phyloP scores from a whole-genome alignment of 1,284 basidiomycete genomes.

The Pseudozyma flocculosa region DNA sequence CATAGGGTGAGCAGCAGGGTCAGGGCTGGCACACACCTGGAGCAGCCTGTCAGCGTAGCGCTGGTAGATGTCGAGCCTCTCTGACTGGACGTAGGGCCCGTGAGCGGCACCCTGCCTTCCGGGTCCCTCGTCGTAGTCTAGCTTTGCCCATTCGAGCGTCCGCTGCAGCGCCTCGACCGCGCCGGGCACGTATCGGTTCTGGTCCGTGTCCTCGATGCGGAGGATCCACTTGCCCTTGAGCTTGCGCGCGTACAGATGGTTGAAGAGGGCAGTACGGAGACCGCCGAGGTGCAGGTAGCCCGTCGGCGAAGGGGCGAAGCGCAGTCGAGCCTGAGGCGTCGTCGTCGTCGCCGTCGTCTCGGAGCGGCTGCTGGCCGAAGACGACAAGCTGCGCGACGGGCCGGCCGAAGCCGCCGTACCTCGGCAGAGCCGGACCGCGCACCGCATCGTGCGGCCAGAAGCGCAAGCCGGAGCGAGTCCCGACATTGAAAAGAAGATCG shows the following conservation, averaged over 20 bases:
- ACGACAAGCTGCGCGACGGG: no score
- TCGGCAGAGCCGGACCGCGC: no score
- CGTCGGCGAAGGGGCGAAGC: conserved; percentile 96
- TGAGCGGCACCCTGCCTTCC: conserved; percentile 52
- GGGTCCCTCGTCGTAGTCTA: conserved; percentile 85
- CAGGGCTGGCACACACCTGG: conserved; percentile 53
- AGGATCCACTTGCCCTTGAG: conserved; percentile 83
- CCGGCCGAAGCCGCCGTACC: no score
- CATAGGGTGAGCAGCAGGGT: not conserved
- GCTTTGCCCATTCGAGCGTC: conserved; percentile 85
- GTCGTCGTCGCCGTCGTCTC: not conserved
- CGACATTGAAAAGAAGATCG: no score
- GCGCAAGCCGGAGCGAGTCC: no score
- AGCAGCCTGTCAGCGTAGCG: conserved; percentile 73
- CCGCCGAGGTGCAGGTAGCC: conserved; percentile 92
- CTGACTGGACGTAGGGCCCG: conserved; percentile 67
- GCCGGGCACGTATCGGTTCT: conserved; percentile 67
- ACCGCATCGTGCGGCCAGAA: no score
- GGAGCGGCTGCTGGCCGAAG: not conserved
- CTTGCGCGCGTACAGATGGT: conserved; percentile 80
- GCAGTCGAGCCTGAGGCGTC: conserved; percentile 63
- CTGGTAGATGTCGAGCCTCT: conserved; percentile 81
- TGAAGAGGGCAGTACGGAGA: conserved; percentile 91
- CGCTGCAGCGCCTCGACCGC: conserved; percentile 77
- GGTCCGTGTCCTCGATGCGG: conserved; percentile 92